A percentile compares a stretch with the other conserved stretches of the same genome.
Evolutionary conservation across 768 basidiomycete species (phyloP).

Genomic region (Naematelia encephala): DNA sequence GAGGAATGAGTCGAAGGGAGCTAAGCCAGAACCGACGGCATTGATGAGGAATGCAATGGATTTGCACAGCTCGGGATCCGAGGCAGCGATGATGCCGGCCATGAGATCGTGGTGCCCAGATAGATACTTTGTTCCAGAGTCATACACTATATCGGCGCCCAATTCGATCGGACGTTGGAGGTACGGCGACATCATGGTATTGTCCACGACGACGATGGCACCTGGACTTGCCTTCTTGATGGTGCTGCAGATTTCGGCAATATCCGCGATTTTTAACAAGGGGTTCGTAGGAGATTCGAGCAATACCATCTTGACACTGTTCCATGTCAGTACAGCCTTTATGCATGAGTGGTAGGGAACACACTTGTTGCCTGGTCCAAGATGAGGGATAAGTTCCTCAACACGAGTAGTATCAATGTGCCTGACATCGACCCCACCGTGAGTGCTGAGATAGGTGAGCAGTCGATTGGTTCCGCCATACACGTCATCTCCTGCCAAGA

Average conservation of each 20-base stretch:
- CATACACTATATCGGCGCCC: constrained; percentile 95
- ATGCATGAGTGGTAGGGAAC: constrained; percentile 1
- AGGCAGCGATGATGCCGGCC: constrained; percentile 92
- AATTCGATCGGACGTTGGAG: constrained; percentile 91
- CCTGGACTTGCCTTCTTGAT: constrained; percentile 60
- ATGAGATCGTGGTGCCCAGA: constrained; percentile 98
- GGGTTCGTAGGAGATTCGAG: constrained; percentile 98
- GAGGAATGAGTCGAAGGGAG: constrained; percentile 94
- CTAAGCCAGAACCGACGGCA: constrained; percentile 85
- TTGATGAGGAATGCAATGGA: constrained; percentile 89
- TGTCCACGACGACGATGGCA: constrained; percentile 60
- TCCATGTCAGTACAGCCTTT: not conserved
- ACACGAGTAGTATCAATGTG: constrained; percentile 82
- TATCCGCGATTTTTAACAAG: constrained; percentile 87
- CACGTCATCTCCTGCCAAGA: constrained; percentile 93
- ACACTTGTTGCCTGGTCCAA: constrained; percentile 36
- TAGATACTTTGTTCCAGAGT: constrained; percentile 95
- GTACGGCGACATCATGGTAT: constrained; percentile 99
- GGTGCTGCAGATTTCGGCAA: constrained; percentile 74
- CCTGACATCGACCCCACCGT: constrained; percentile 83
- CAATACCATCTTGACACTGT: constrained; percentile 72
- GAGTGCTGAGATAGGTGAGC: constrained; percentile 77
- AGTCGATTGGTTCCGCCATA: constrained; percentile 98
- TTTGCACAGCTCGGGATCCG: constrained; percentile 84
- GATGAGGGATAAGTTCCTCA: constrained; percentile 33